Evolutionary conservation across 2,329 filamentous ascomycete genomes (phyloP), one percentile per base, ranked within the genome.

Genomic region (Clonostachys chloroleuca): DNA sequence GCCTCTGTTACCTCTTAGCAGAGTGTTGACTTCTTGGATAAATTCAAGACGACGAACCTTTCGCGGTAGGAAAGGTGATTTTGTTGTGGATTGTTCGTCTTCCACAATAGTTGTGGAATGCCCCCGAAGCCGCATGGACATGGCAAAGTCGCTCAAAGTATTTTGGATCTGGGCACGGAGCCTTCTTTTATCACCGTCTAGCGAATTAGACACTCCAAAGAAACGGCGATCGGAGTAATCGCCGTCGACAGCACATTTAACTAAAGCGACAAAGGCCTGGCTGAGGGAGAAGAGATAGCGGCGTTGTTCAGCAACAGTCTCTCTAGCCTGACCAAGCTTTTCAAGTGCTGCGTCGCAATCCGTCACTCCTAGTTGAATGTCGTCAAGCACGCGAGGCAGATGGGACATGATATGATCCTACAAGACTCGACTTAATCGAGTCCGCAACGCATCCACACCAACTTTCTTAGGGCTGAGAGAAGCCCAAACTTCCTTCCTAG

Each of bases 101-200:
- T 58, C 54, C 7, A 58, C 40, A 40, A 75, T 66, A 2, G 56
- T 44, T 17, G 61, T 65, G 14, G 58, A 63, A 45, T 75, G 68
- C 0, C 80, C 79, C 1, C 56, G 47, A 0, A 54, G 42, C 0
- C 57, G 54, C 60, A 83, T 74, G 2, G 62, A 47, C 1, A 65
- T 51, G 0, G 73, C 64, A 51, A 84, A 85, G 0, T 65, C 58
- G 0, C 60, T 47, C 42, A 77, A 73, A 2, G 71, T 57, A 35
- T 76, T 71, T 46, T 83, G 78, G 2, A 83, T 63, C 0, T 76
- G 65, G 0, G 80, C 78, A 1, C 81, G 70, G 5, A 86, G 63
- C 1, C 79, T 70, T 36, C 66, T 72, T 1, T 56, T 42, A 34
- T 71, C 70, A 2, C 65, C 68, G 1, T 51, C 17, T 2, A 52